A percentile compares a stretch with the other conserved stretches of the same genome.
Evolutionary conservation across 768 basidiomycete species (phyloP).

Genomic region (Amanita pallidorosea): DNA sequence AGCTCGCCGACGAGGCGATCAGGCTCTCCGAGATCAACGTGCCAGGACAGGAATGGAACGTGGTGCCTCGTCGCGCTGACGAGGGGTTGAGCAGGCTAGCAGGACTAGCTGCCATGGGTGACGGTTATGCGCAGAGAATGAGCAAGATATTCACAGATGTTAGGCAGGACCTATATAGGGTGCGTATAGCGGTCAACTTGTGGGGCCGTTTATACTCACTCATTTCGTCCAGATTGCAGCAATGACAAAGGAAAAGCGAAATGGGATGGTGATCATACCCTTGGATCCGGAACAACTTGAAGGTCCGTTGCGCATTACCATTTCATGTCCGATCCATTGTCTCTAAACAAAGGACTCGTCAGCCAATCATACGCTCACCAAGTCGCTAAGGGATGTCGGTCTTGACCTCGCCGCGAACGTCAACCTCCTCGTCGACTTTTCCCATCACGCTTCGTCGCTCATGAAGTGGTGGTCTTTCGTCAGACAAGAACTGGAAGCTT

Average conservation of each 20-base stretch:
- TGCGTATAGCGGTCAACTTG: slow-evolving; percentile 6
- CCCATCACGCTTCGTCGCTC: slow-evolving; percentile 15
- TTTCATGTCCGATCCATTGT: not conserved
- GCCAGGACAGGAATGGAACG: slow-evolving; percentile 7
- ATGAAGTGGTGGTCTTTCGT: slow-evolving; percentile 23
- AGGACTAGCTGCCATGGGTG: slow-evolving; percentile 17
- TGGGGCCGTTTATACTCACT: not conserved
- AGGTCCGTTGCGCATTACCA: slow-evolving; percentile 13
- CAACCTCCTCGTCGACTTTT: slow-evolving; percentile 22
- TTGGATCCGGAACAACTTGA: slow-evolving; percentile 20
- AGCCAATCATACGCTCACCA: slow-evolving; percentile 20
- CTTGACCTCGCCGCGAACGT: slow-evolving; percentile 27
- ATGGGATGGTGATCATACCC: slow-evolving; percentile 20
- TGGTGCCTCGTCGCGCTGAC: slow-evolving; percentile 7
- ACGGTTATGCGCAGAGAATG: slow-evolving; percentile 16
- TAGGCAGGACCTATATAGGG: slow-evolving; percentile 27
- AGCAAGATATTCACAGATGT: slow-evolving; percentile 18
- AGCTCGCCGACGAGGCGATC: slow-evolving; percentile 16
- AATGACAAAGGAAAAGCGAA: slow-evolving; percentile 22
- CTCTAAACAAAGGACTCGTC: not conserved
- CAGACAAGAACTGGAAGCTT: slow-evolving; percentile 15
- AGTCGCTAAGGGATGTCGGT: slow-evolving; percentile 25
- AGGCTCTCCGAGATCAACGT: slow-evolving; percentile 14
- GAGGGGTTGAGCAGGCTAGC: slow-evolving; percentile 12
- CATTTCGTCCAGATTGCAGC: slow-evolving; percentile 23